Base-by-base conservation (phyloP, 257 asterid species). In the Haberlea rhodopensis region DNA sequence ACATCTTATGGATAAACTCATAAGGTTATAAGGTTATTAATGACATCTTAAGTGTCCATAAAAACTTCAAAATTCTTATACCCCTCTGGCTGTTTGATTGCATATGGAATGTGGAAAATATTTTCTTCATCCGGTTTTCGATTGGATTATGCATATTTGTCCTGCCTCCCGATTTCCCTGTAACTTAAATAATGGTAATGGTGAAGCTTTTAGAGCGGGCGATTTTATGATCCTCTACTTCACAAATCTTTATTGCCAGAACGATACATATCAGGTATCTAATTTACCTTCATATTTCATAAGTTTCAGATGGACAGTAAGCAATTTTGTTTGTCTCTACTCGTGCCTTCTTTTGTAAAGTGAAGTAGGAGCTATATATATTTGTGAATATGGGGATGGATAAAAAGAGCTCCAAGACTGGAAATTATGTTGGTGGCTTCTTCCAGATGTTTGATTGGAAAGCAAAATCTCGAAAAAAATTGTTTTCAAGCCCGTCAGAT, bases 401-500 rank as follows among this genome's bases (percentile, higher is more conserved):
- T 62, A 87, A 75, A 73, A 86, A 82, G 53, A 76, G 79, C 69
- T 78, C 89, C 23, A 90, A 72, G 75, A 79, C 80, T 40, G 95
- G 88, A 67, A 83, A 91, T 56, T 83, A 84, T 76, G 95, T 84
- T 60, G 95, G 96, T 58, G 95, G 96, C 19, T 81, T 91, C 80
- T 83, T 91, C 24, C 98, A 89, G 79, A 81, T 89, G 73, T 91
- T 91, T 61, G 96, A 89, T 74, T 91, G 98, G 98, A 89, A 89
- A 62, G 86, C 85, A 18, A 89, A 87, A 77, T 89, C 98, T 48
- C 84, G 92, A 18, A 91, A 89, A 81, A 91, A 91, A 73, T 66
- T 87, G 81, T 87, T 89, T 70, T 73, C 89, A 5, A 87, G 79
- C 91, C 85, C 87, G 73, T 79, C 89, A 31, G 84, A 82, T 56